Base-by-base conservation (phyloP, 345 rosid species). In the Isatis tinctoria region DNA sequence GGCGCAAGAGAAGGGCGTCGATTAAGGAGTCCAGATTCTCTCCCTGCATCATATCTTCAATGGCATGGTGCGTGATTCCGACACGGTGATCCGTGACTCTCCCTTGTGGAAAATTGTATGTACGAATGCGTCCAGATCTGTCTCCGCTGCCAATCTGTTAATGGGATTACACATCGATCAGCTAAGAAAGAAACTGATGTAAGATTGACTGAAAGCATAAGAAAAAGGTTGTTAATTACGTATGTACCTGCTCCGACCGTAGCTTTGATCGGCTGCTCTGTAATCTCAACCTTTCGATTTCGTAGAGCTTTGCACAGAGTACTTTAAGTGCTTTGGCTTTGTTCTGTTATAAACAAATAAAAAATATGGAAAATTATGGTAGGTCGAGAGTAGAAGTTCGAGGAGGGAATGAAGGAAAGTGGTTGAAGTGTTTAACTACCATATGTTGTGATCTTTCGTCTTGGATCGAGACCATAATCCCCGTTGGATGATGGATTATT, bases 381-480 rank as follows among this genome's bases (percentile, higher is more conserved):
- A 36, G 17, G 14, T 14, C 36, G 39, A 43, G 28, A 14, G 60
- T 48, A 14, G 1, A 76, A 33, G 28, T n/a, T 60, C 39, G 40
- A 64, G 69, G 45, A 64, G 63, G 41, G 47, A 39, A 30, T 52
- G 9, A 56, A 65, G 58, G 10, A 14, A 14, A 49, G 27, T 20
- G 27, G 22, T 28, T 65, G 13, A 47, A 37, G 45, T 27, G 60
- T 36, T 41, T 36, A 65, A 57, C 72, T 87, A 92, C 99, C 99
- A 86, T 88, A 77, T 95, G 99, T 69, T 95, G 99, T 51, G 98
- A 95, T 73, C 97, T 83, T 84, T 92, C 98, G 59, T 95, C 99
- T 83, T 95, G 99, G 79, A 95, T 89, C 69, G 96, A 72, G 67
- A 95, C 91, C 11, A 83, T 86, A 32, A 92, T 85, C 70, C 98